A percentile compares a stretch with the other conserved stretches of the same genome.
These are phyloP conservation scores for Kalmusia sp. DNA, from an alignment of 2,329 filamentous ascomycete species.

Conservation along the genomic window DNA sequence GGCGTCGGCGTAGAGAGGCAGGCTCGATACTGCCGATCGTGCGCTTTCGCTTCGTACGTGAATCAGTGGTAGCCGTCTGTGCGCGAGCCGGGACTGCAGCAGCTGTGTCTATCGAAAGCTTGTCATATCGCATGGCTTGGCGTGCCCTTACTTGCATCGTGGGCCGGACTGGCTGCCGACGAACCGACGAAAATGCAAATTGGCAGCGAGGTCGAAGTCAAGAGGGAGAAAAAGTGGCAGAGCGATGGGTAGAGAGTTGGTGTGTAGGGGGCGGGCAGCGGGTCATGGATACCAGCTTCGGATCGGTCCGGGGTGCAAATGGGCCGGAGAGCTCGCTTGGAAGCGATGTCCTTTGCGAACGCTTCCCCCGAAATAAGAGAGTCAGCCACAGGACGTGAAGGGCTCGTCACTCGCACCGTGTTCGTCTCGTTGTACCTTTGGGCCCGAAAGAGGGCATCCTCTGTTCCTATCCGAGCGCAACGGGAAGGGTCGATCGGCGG, in stretches of 20 bases:
- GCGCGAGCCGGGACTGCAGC: constrained; percentile 19
- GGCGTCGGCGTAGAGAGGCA: not conserved
- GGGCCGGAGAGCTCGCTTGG: not conserved
- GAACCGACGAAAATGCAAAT: constrained; percentile 2
- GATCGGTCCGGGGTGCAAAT: not conserved
- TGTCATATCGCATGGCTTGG: constrained; percentile 38
- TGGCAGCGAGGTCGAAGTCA: not conserved
- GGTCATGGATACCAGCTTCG: not conserved
- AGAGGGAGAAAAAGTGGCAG: not conserved
- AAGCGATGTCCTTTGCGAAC: not conserved
- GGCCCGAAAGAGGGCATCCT: not conserved
- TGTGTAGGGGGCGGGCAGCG: not conserved
- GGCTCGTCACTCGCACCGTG: not conserved
- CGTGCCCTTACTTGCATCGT: constrained; percentile 37
- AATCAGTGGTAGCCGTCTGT: constrained; percentile 25
- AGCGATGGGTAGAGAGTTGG: not conserved
- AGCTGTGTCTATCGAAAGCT: constrained; percentile 28
- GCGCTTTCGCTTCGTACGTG: constrained; percentile 16
- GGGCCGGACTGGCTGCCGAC: constrained; percentile 10
- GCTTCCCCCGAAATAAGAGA: not conserved
- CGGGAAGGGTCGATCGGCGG: constrained; percentile 11
- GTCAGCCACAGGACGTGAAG: not conserved
- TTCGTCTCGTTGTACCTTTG: not conserved
- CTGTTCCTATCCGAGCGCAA: not conserved
- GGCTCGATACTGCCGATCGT: constrained; percentile 21